Conservation (phyloP, 1,139 yeast species). For the Yamadazyma diospyri region DNA sequence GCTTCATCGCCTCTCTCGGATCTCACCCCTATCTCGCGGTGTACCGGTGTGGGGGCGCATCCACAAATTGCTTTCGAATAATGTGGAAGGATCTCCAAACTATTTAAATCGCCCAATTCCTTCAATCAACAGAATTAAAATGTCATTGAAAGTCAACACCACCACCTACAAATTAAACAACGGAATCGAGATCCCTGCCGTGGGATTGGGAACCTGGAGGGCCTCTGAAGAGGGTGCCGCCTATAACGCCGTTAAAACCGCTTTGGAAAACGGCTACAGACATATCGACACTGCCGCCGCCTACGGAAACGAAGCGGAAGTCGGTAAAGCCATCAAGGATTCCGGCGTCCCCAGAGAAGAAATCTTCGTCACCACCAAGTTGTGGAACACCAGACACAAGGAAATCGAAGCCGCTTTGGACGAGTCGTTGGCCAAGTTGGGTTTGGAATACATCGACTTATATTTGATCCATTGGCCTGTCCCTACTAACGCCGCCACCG, state of each 20-base stretch:
- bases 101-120: too few species aligned
- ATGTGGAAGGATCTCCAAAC: too few species aligned
- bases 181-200: slow-evolving; percentile 64
- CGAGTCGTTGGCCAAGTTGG: slow-evolving; percentile 61
- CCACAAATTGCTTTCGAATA: too few species aligned
- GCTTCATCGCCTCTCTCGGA: too few species aligned
- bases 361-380: slow-evolving; percentile 75
- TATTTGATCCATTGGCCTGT: slow-evolving; percentile 89
- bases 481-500: slow-evolving; percentile 34
- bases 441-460: slow-evolving; percentile 79
- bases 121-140: too few species aligned
- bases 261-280: slow-evolving; percentile 67
- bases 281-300: slow-evolving; percentile 81
- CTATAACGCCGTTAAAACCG: slow-evolving; percentile 56
- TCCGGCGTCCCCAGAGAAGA: slow-evolving; percentile 71
- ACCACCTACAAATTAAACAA: slow-evolving; percentile 49
- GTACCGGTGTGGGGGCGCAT: too few species aligned
- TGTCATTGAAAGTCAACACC: slow-evolving; percentile 17
- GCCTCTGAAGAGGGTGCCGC: slow-evolving; percentile 54
- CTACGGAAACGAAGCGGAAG: slow-evolving; percentile 64
- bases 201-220: slow-evolving; percentile 81
- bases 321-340: slow-evolving; percentile 64
- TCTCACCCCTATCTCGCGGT: too few species aligned
- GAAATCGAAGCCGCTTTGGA: slow-evolving; percentile 57
- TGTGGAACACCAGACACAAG: slow-evolving; percentile 68